Evolutionary conservation across 2,329 filamentous ascomycete genomes (phyloP).

Genomic region (Colletotrichum musae): DNA sequence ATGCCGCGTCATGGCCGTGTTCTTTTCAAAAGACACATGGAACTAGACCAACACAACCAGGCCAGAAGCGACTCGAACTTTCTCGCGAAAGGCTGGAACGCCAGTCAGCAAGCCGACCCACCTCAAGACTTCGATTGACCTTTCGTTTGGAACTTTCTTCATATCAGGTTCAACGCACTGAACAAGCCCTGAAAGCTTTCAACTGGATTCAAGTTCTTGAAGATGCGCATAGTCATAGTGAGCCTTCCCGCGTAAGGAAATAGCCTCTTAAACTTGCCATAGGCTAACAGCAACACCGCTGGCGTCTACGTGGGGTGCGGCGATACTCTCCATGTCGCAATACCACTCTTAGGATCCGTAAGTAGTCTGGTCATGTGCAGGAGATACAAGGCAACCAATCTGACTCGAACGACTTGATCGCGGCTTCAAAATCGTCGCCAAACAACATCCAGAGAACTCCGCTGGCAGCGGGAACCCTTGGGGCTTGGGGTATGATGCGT

Average conservation of each 20-base stretch:
- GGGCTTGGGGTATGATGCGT: too few species aligned
- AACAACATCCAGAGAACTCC: too few species aligned
- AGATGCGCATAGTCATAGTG: neutral
- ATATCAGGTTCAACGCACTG: neutral
- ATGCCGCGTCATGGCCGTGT: too few species aligned
- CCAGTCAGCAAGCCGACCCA: conserved; percentile 11
- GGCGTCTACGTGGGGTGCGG: neutral
- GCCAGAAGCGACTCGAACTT: too few species aligned
- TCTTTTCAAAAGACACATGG: too few species aligned
- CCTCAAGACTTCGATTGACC: too few species aligned
- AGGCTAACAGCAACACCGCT: too few species aligned
- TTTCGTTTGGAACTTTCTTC: neutral
- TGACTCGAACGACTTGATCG: neutral
- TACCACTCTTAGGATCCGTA: neutral
- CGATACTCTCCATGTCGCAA: neutral
- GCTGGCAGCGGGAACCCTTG: too few species aligned
- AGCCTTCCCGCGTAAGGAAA: neutral
- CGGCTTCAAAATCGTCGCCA: too few species aligned
- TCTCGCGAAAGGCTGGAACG: too few species aligned
- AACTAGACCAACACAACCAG: too few species aligned
- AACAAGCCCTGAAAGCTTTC: neutral
- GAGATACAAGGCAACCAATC: neutral
- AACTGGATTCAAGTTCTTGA: neutral
- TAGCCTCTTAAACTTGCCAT: conserved; percentile 11
- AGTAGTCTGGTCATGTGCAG: neutral